Base-by-base conservation (phyloP, 2,329 filamentous ascomycete genomes). In the Alternaria angustiovoidea region DNA sequence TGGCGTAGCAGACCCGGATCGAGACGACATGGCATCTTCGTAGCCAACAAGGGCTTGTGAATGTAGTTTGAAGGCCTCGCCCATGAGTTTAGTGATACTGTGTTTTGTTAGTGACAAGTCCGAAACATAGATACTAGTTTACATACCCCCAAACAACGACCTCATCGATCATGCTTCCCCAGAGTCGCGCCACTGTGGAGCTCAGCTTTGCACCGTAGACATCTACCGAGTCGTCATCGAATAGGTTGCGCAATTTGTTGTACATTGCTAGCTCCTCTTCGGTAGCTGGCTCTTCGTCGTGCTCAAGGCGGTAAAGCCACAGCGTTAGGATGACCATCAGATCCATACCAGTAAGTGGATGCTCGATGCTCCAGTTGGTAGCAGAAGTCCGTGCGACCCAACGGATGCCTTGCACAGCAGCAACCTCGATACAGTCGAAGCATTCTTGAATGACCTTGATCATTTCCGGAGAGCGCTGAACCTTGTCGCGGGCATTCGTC, bases 121-220 rank as follows among this genome's bases (percentile, higher is more conserved):
- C 53, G 44, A 22, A 46, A 11, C 30, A 11, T 57, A 12, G n/a
- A 22, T 12, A 20, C 24, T 16, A 24, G 18, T 28, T 30, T 53
- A 91, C 93, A 88, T 90, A 97, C 93, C 95, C 95, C 95, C 95
- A 98, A 62, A 99, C 95, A 70, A 98, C 94, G 65, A 98, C 95
- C 81, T 97, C 95, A 77, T 98, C 95, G 67, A 98, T 89, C 91
- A 98, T 97, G 66, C 93, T 94, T 72, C 94, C 95, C 95, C 95
- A 99, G 46, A 98, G 88, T 72, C 92, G 89, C 64, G 94, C 94
- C 43, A 99, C 94, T 53, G 93, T 93, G n/a, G 94, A 95, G 83
- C 94, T 97, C 69, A 99, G 84, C 78, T 96, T 94, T 53, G 89
- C 86, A 66, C 90, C 90, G 78, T 92, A 92, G 24, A 88, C 85